Base-by-base conservation (phyloP, 2,329 filamentous ascomycete species). In the Teratosphaeria pseudoeucalypti region DNA sequence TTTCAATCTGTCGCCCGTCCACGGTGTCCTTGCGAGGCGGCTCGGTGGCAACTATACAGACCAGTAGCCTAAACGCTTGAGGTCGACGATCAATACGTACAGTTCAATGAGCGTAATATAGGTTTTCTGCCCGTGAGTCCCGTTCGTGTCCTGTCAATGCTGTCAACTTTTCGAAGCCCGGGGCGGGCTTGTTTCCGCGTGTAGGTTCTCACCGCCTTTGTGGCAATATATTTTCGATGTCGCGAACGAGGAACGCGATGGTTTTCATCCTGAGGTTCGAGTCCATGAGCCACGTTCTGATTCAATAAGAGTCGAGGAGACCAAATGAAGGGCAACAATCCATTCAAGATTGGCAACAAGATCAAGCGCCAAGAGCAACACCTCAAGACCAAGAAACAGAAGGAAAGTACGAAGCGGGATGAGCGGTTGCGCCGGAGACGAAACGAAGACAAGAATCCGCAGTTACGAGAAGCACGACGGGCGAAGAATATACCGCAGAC, bases 361-460 rank as follows among this genome's bases (percentile, higher is more conserved):
- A 76, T 89, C 26, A 86, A 86, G 71, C 83, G 94, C 63, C 83
- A 94, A 72, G 81, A 87, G 67, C 82, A 92, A 61, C 88, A 91
- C 70, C 80, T 96, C 61, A 85, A 89, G 66, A 82, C 88, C 70
- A 97, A 96, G 77, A 88, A 87, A 71, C 79, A 82, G 53, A 84
- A 84, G 65, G 88, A 90, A 71, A 86, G 85, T 70, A 78, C 85
- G 54, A 89, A 87, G 68, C 85, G 89, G 68, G 88, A 91, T 68
- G 82, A 86, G 68, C 85, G 92, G 63, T 87, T 91, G 72, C 83
- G 83, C 55, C 82, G 90, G 61, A 91, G 90, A 76, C 89, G 88
- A 75, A 89, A 92, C 70, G 94, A 99, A 75, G 83, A 87, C 64
- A 89, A 87, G 73, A 85, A 96, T 69, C 92, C 92, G 1, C 82